phyloP scores from a whole-genome alignment of 2,329 filamentous ascomycete species.

The Ophiostoma angusticollis region DNA sequence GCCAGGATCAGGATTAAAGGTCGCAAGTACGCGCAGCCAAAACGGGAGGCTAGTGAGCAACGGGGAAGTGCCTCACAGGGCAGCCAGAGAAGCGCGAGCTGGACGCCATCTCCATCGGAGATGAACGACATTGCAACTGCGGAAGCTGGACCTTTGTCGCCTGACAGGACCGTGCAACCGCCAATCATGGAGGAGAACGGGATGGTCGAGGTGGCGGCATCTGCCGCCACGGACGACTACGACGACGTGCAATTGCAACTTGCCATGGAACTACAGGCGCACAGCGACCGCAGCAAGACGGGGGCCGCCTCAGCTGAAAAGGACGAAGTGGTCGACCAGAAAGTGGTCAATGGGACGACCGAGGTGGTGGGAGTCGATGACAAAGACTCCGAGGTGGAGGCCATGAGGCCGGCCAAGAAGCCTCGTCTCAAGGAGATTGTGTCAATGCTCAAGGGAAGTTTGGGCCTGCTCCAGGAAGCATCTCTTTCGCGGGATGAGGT shows the following conservation, averaged over 20 bases:
- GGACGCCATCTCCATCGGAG: too few relatives aligned
- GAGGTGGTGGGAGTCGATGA: background rate
- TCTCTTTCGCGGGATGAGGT: constrained; percentile 53
- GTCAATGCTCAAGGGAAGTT: constrained; percentile 37
- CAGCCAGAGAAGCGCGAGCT: too few relatives aligned
- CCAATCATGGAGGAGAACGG: background rate
- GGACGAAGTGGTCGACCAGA: background rate
- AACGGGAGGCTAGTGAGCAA: background rate
- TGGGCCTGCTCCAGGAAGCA: constrained; percentile 46
- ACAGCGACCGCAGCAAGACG: constrained; percentile 12
- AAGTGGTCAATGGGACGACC: background rate
- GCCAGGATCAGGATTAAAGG: background rate
- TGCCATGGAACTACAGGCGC: constrained; percentile 13
- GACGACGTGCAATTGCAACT: constrained; percentile 20
- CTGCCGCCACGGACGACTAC: constrained; percentile 13
- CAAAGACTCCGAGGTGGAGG: background rate
- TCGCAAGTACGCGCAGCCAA: background rate
- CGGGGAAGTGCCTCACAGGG: too few relatives aligned
- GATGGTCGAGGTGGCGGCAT: background rate
- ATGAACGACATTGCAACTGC: too few relatives aligned
- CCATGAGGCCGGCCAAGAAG: constrained; percentile 14
- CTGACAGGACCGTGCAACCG: background rate
- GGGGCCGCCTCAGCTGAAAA: constrained; percentile 6
- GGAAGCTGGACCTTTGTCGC: background rate
- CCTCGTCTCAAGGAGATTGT: constrained; percentile 37